phyloP scores from a whole-genome alignment of 768 basidiomycete species.

The Phylloporus scabripes region DNA sequence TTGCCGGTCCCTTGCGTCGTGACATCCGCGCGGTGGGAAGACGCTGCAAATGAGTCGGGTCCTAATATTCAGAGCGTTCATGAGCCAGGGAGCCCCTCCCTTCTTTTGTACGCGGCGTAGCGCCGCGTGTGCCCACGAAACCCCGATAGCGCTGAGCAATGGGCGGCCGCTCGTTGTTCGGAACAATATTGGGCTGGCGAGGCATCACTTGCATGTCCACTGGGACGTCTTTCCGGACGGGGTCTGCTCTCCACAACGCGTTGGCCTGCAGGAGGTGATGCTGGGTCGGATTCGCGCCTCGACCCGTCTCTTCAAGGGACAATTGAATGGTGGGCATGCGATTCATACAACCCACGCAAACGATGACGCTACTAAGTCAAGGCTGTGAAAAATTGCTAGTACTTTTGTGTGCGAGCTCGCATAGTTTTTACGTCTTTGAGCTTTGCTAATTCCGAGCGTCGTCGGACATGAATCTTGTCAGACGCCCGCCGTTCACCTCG shows the following conservation, averaged over 20 bases:
- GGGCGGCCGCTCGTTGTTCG: slow-evolving; percentile 4
- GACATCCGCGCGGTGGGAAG: slow-evolving; percentile 20
- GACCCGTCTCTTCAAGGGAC: not conserved
- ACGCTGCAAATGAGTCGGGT: slow-evolving; percentile 5
- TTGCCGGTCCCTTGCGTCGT: slow-evolving; percentile 12
- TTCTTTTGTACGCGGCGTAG: slow-evolving; percentile 19
- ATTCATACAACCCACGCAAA: not conserved
- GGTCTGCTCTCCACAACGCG: slow-evolving; percentile 14
- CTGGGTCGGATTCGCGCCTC: slow-evolving; percentile 16
- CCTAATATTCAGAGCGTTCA: slow-evolving; percentile 7
- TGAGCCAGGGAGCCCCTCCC: not conserved
- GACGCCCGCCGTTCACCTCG: slow-evolving; percentile 7
- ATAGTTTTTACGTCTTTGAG: slow-evolving; percentile 13
- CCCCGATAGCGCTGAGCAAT: slow-evolving; percentile 16
- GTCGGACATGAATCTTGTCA: slow-evolving; percentile 22
- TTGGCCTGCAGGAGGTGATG: slow-evolving; percentile 22
- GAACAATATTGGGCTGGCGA: not conserved
- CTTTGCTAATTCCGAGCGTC: not conserved
- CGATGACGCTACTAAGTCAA: not conserved
- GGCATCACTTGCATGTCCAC: too few species aligned
- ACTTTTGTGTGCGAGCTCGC: not conserved
- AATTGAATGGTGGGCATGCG: not conserved
- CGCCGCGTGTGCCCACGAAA: slow-evolving; percentile 12
- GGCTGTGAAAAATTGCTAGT: not conserved
- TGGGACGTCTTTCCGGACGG: too few species aligned